Conservation (phyloP, 108 stramenopile species). For the Skeletonema potamos region DNA sequence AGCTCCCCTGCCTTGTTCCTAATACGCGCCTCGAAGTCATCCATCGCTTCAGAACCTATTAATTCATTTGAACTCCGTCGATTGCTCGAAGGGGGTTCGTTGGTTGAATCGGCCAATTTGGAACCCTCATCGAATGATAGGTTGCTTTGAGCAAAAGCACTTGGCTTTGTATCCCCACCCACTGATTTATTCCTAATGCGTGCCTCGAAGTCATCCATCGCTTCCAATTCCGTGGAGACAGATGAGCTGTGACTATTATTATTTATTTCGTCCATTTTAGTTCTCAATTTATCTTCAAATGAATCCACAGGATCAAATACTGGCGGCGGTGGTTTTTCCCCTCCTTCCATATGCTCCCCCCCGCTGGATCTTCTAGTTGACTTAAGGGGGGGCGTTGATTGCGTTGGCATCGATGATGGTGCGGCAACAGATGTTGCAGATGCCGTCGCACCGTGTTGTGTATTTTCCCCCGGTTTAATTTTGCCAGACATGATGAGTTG, state of each 20-base stretch:
- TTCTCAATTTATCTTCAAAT: neutral
- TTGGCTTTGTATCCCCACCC: too few species aligned
- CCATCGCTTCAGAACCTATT: neutral
- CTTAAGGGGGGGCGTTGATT: neutral
- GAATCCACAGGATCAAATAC: neutral
- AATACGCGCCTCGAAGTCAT: neutral
- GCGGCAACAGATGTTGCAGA: neutral
- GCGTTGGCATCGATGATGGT: neutral
- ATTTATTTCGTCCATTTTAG: neutral
- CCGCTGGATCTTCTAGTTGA: neutral
- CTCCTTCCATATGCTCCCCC: neutral
- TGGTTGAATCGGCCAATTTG: neutral
- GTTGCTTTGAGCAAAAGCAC: too few species aligned
- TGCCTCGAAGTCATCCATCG: neutral
- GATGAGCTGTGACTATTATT: neutral
- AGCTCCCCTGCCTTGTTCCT: neutral
- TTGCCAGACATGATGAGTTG: constrained; percentile 6
- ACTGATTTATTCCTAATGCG: constrained; percentile 1
- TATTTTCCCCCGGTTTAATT: neutral
- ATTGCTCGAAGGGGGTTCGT: neutral
- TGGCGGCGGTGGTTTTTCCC: neutral
- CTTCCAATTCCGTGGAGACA: too few species aligned
- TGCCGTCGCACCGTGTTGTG: too few species aligned
- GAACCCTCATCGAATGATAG: too few species aligned
- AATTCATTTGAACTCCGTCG: neutral